Base-by-base conservation (phyloP, 805 yeast species). In the Lachancea thermotolerans region DNA sequence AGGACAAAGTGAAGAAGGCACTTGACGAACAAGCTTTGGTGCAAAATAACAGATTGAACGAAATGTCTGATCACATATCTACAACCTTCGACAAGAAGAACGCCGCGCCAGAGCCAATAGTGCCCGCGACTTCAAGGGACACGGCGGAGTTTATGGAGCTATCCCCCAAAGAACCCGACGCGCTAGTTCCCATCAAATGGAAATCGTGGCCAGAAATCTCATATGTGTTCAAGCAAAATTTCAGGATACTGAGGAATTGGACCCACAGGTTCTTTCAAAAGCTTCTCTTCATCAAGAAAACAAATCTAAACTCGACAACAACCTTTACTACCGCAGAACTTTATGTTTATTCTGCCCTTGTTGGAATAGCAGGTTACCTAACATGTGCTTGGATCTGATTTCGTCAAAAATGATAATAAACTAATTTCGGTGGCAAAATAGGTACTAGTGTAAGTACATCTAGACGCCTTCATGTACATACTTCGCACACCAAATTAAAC, bases 1-100 rank as follows among this genome's bases (percentile, higher is more conserved):
- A 91, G 56, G 79, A 74, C 18, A 85, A 83, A 58, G 95, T 90
- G 10, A 78, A 73, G 51, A 72, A 68, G 7, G 73, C 77, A 2
- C 60, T 82, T 16, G 73, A 70, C 2, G 66, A 69, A 15, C 59
- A 65, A 37, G 39, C 61, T 3, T 34, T 40, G 8, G 50, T 54
- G 17, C 71, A 66, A 44, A 58, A 55, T 39, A 52, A 51, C 35
- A 59, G 56, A 35, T 37, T 66, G 30, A 64, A 62, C 38, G 42
- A 45, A 36, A 38, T 57, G 46, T 48, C 51, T 14, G 34, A 33
- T n/a, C 37, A 44, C 27, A 39, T 44, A n/a, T 44, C 47, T 5
- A 39, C 43, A 10, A 21, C 32, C 9, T 14, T 40, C 11, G 43
- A 40, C 3, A 33, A 33, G 17, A 25, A n/a, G 10, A 14, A 30